Percentiles rank a stretch among this genome's conserved stretches.
Evolutionary conservation across 1,284 basidiomycete species (phyloP).

Genomic region (Polyporus tsugae): DNA sequence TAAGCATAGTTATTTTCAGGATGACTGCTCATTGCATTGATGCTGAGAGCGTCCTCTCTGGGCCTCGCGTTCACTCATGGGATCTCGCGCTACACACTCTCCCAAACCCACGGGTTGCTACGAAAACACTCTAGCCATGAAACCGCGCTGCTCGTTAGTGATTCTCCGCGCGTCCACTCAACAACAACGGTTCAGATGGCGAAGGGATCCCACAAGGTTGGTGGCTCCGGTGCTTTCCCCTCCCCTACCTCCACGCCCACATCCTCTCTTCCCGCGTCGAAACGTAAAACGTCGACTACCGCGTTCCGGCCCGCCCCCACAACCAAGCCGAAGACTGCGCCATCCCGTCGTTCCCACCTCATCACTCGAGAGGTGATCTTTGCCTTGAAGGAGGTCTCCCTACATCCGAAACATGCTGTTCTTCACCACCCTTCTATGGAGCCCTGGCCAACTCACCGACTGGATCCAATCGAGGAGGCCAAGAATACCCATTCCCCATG

Average conservation of each 20-base stretch:
- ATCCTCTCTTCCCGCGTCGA: background rate
- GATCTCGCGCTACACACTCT: constrained; percentile 35
- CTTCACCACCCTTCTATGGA: background rate
- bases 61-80: constrained; percentile 55
- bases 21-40: constrained; percentile 79
- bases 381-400: background rate
- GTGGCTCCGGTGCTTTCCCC: background rate
- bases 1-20: constrained; percentile 46
- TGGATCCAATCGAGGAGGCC: background rate
- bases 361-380: constrained; percentile 4
- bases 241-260: constrained; percentile 1
- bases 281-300: constrained; percentile 1
- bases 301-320: background rate
- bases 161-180: constrained; percentile 21
- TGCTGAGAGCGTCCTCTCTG: constrained; percentile 82
- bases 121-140: constrained; percentile 32
- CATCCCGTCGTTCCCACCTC: constrained; percentile 4
- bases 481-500: constrained; percentile 1
- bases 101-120: constrained; percentile 30
- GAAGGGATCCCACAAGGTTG: background rate
- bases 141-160: constrained; percentile 15
- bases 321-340: constrained; percentile 5
- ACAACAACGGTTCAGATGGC: constrained; percentile 22
- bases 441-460: background rate
- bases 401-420: background rate